Evolutionary conservation across 2,329 filamentous ascomycete genomes (phyloP), one percentile per base, ranked within the genome.

Genomic region (Byssothecium circinans): DNA sequence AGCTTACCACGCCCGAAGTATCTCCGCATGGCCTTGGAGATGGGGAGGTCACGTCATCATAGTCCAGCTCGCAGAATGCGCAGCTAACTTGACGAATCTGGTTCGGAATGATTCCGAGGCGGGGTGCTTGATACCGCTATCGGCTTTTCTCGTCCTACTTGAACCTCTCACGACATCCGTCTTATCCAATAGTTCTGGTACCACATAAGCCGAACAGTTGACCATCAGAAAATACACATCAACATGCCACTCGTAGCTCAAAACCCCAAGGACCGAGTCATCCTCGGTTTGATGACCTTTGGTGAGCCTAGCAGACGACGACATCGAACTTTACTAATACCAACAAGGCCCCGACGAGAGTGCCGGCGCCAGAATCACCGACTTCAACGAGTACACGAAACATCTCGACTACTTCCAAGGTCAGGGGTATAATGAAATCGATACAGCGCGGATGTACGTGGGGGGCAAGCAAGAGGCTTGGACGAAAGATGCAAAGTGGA

Each of bases 251-350:
- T 65, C 22, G 49, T 65, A 19, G 57, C 62, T 17, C 57, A 71
- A 38, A 73, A 72, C 43, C 71, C 71, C 45, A 86, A 83, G 58
- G 80, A 85, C 54, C 82, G 87, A 54, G 78, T 90, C 61, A 89
- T 95, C 77, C 83, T 95, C 32, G 89, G 90, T 56, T 79, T 91
- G 45, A 94, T 95, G 90, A 91, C 87, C 65, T 91, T 90, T 75
- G 88, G 70, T 70, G 59, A 17, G 54, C 25, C 37, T 32, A 19
- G 19, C 15, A 0, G 17, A 18, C 29, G 4, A n/a, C n/a, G 8
- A 19, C 17, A 22, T 39, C n/a, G n/a, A 39, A 14, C 10, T 27
- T 17, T 22, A 33, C 55, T 52, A 50, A 58, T 41, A 27, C 25
- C 23, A 23, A 23, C 27, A 34, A 43, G 73, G 23, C 83, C 88